These are phyloP conservation scores for Aspergillus sp. DNA, from an alignment of 2,329 filamentous ascomycete species.

Conservation along the genomic window DNA sequence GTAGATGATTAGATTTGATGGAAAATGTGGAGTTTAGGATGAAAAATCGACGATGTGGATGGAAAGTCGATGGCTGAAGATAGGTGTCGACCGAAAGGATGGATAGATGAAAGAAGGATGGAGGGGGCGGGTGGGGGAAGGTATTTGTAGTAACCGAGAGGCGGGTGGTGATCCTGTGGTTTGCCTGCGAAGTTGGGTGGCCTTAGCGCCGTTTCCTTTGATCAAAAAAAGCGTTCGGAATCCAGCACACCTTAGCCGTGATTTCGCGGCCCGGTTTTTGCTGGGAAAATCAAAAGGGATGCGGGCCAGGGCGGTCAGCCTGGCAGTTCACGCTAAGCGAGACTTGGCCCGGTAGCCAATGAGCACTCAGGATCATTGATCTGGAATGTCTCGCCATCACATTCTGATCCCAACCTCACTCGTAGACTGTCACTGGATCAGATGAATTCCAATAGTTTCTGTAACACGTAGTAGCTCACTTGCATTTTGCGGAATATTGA, in stretches of 20 bases:
- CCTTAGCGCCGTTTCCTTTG: slow-evolving; percentile 29
- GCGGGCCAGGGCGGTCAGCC: slow-evolving; percentile 18
- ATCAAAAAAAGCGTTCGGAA: slow-evolving; percentile 35
- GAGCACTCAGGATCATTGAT: slow-evolving; percentile 37
- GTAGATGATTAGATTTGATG: slow-evolving; percentile 30
- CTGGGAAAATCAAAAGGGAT: slow-evolving; percentile 27
- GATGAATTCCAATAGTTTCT: slow-evolving; percentile 11
- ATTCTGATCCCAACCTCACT: slow-evolving; percentile 38
- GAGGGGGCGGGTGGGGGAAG: slow-evolving; percentile 39
- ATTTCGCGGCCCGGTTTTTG: slow-evolving; percentile 30
- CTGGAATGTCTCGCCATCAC: slow-evolving; percentile 27
- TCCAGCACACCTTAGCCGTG: slow-evolving; percentile 32
- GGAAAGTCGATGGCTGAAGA: slow-evolving; percentile 28
- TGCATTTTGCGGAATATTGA: slow-evolving; percentile 15
- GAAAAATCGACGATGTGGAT: slow-evolving; percentile 30
- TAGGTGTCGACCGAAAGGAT: slow-evolving; percentile 23
- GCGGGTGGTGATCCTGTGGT: slow-evolving; percentile 37
- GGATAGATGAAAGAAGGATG: slow-evolving; percentile 38
- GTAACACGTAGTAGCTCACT: slow-evolving; percentile 17
- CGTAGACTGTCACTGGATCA: slow-evolving; percentile 17
- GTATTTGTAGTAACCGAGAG: slow-evolving; percentile 42
- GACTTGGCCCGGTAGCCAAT: slow-evolving; percentile 32
- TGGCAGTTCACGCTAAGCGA: slow-evolving; percentile 34
- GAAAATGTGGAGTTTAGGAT: slow-evolving; percentile 30
- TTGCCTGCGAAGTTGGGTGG: slow-evolving; percentile 25